A percentile compares a stretch with the other conserved stretches of the same genome.
Conservation (phyloP, 129 eudicot genomes). For the Flaveria robusta region DNA sequence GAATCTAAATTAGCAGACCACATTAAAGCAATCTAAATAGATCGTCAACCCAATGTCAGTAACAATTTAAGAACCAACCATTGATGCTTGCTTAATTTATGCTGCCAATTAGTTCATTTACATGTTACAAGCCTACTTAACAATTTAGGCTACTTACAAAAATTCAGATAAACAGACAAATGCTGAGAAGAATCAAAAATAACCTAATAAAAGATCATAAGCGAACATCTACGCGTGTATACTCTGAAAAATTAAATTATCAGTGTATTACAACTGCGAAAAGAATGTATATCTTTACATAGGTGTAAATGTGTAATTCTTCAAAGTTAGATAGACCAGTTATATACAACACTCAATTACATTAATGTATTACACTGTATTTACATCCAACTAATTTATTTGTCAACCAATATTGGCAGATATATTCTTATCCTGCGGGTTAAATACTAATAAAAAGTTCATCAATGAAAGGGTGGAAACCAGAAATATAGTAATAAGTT, state of each 20-base stretch:
- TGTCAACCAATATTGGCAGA: not conserved
- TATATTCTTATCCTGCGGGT: no score
- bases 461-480: not conserved
- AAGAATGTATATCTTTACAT: not conserved
- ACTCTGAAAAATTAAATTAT: not conserved
- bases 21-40: conserved; percentile 5
- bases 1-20: not conserved
- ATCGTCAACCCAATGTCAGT: conserved; percentile 22
- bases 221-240: not conserved
- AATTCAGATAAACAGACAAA: not conserved
- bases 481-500: not conserved
- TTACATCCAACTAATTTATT: not conserved
- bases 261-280: not conserved
- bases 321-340: not conserved
- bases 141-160: not conserved
- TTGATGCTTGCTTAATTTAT: not conserved
- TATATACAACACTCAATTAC: not conserved
- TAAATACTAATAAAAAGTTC: not conserved
- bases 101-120: no score
- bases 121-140: not conserved
- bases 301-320: not conserved
- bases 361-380: not conserved
- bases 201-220: not conserved
- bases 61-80: not conserved
- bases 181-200: not conserved